Evolutionary conservation across 1,284 basidiomycete species (phyloP).

Genomic region (Wallemia ichthyophaga): DNA sequence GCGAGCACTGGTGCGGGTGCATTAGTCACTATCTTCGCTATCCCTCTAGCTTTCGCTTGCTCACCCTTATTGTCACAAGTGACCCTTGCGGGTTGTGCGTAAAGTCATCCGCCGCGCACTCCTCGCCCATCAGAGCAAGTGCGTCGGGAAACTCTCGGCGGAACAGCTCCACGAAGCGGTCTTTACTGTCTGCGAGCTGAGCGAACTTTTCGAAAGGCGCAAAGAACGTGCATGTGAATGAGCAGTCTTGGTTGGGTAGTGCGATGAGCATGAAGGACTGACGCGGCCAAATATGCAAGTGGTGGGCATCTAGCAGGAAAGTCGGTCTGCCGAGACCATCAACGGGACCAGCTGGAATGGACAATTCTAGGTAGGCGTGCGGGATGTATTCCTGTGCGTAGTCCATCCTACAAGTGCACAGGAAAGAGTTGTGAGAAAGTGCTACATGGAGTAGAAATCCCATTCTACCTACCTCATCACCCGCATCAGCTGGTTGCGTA

Average conservation of each 20-base stretch:
- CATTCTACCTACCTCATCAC: constrained; percentile 55
- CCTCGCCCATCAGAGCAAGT: constrained; percentile 47
- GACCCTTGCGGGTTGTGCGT: constrained; percentile 53
- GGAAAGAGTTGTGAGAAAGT: no score
- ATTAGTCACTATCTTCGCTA: no score
- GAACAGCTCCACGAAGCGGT: constrained; percentile 44
- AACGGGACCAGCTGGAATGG: constrained; percentile 52
- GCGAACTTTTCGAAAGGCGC: constrained; percentile 53
- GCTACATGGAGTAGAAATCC: no score
- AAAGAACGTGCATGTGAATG: constrained; percentile 45
- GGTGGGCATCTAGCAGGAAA: constrained; percentile 68
- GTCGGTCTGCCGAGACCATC: constrained; percentile 25
- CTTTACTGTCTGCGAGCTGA: constrained; percentile 27
- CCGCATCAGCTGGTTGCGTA: constrained; percentile 64
- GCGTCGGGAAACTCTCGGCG: constrained; percentile 60
- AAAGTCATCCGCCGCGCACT: constrained; percentile 43
- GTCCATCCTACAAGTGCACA: constrained; percentile 43
- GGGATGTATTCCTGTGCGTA: constrained; percentile 79
- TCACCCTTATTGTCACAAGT: constrained; percentile 67
- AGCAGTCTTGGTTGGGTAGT: constrained; percentile 41
- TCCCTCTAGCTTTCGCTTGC: no score
- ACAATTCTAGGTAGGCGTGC: constrained; percentile 84
- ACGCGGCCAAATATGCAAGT: constrained; percentile 96
- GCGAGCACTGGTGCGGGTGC: constrained; percentile 29
- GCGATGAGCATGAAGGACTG: constrained; percentile 98